Evolutionary conservation across 2,329 filamentous ascomycete genomes (phyloP).

Genomic region (Pyricularia sp.): DNA sequence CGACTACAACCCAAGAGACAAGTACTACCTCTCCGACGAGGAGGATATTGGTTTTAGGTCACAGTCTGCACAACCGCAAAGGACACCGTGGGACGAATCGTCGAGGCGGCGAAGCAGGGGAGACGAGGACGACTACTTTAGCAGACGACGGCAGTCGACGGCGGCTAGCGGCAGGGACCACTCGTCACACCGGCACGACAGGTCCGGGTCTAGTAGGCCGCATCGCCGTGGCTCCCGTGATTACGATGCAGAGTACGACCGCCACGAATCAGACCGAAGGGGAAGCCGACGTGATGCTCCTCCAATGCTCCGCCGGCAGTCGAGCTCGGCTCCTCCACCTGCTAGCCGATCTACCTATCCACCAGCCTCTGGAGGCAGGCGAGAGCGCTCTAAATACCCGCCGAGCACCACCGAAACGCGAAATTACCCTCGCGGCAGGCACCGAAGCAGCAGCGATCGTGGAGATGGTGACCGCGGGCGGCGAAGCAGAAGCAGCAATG

Average conservation of each 20-base stretch:
- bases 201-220: background rate
- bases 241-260: background rate
- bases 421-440: conserved; percentile 1
- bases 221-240: background rate
- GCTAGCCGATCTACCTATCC: background rate
- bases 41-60: conserved; percentile 4
- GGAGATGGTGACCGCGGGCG: background rate
- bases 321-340: background rate
- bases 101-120: background rate
- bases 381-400: background rate
- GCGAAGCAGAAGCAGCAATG: conserved; percentile 5
- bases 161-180: background rate
- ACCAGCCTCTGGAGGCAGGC: background rate
- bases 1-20: conserved; percentile 10
- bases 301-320: conserved; percentile 1
- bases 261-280: background rate
- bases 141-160: background rate
- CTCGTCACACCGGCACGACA: background rate
- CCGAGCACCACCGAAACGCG: background rate
- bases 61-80: background rate
- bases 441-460: conserved; percentile 1
- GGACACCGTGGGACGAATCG: background rate
- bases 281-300: background rate
- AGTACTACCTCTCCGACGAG: conserved; percentile 10
- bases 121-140: background rate